phyloP scores from a whole-genome alignment of 495 filamentous ascomycete genomes.

The Hamigera avellanea region DNA sequence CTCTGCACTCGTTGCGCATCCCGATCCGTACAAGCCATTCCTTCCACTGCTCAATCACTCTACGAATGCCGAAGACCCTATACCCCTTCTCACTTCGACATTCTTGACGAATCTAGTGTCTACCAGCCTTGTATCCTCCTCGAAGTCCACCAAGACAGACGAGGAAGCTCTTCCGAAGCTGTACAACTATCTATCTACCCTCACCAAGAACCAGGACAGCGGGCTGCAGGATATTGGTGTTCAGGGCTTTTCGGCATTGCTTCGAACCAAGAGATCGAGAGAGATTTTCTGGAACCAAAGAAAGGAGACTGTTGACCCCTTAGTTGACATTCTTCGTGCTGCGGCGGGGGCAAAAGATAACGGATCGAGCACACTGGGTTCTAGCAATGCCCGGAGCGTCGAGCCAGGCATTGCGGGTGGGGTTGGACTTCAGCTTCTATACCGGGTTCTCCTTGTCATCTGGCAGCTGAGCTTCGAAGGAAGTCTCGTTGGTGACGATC shows the following conservation, averaged over 20 bases:
- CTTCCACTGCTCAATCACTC: constrained; percentile 76
- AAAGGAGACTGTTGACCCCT: constrained; percentile 67
- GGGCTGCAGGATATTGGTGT: constrained; percentile 94
- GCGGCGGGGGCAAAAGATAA: constrained; percentile 64
- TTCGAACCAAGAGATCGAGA: constrained; percentile 63
- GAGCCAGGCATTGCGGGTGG: constrained; percentile 64
- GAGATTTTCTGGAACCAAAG: constrained; percentile 81
- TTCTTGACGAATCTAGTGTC: constrained; percentile 78
- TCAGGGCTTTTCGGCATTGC: constrained; percentile 76
- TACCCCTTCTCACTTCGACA: constrained; percentile 80
- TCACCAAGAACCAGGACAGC: constrained; percentile 68
- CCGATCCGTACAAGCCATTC: constrained; percentile 73
- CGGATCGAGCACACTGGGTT: constrained; percentile 52
- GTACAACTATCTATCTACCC: constrained; percentile 72
- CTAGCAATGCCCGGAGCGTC: constrained; percentile 49
- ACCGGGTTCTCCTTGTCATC: constrained; percentile 81
- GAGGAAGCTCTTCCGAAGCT: constrained; percentile 76
- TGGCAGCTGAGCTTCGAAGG: constrained; percentile 97
- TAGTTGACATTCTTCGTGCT: constrained; percentile 70
- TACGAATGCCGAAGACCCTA: constrained; percentile 68
- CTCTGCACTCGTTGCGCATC: constrained; percentile 59
- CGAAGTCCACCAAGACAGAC: constrained; percentile 44
- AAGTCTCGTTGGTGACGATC: constrained; percentile 65
- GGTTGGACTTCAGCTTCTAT: constrained; percentile 86
- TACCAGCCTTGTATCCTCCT: constrained; percentile 44